Conservation (phyloP, 2,329 filamentous ascomycete genomes). For the Colletotrichum musae region DNA sequence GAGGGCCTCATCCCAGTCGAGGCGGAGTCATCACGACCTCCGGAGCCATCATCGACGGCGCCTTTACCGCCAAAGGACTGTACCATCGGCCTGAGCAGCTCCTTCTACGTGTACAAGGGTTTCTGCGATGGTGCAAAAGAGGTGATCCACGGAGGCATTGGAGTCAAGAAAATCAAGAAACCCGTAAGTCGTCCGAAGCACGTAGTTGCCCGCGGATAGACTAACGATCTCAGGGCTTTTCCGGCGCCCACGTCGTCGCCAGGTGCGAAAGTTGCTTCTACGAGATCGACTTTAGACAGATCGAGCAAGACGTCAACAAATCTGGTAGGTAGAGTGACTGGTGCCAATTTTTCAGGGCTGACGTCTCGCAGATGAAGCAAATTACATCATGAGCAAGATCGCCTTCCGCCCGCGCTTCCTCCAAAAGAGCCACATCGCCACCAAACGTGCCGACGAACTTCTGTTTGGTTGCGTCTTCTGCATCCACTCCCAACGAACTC, state of each 20-base stretch:
- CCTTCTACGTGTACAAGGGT: slow-evolving; percentile 67
- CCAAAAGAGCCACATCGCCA: slow-evolving; percentile 68
- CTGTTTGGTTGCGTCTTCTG: slow-evolving; percentile 71
- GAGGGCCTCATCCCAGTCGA: slow-evolving; percentile 56
- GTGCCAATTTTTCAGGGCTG: background rate
- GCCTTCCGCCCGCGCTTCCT: slow-evolving; percentile 69
- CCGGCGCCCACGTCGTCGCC: slow-evolving; percentile 59
- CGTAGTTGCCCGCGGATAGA: background rate
- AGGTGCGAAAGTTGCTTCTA: slow-evolving; percentile 68
- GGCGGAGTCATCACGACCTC: slow-evolving; percentile 43
- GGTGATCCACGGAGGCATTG: slow-evolving; percentile 62
- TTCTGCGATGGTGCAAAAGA: slow-evolving; percentile 70
- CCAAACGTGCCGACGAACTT: slow-evolving; percentile 65
- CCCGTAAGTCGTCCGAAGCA: slow-evolving; percentile 52
- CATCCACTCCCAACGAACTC: slow-evolving; percentile 62
- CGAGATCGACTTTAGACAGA: slow-evolving; percentile 66
- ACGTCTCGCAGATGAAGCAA: slow-evolving; percentile 59
- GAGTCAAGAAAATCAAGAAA: slow-evolving; percentile 66
- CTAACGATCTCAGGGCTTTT: slow-evolving; percentile 54
- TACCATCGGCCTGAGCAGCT: slow-evolving; percentile 61
- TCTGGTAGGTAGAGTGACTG: slow-evolving; percentile 54
- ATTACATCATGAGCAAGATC: slow-evolving; percentile 61
- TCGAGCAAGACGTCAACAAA: slow-evolving; percentile 67
- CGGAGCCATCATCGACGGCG: slow-evolving; percentile 39
- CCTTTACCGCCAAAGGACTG: slow-evolving; percentile 51